phyloP scores from a whole-genome alignment of 1,284 basidiomycete species.

The Malassezia cuniculi region DNA sequence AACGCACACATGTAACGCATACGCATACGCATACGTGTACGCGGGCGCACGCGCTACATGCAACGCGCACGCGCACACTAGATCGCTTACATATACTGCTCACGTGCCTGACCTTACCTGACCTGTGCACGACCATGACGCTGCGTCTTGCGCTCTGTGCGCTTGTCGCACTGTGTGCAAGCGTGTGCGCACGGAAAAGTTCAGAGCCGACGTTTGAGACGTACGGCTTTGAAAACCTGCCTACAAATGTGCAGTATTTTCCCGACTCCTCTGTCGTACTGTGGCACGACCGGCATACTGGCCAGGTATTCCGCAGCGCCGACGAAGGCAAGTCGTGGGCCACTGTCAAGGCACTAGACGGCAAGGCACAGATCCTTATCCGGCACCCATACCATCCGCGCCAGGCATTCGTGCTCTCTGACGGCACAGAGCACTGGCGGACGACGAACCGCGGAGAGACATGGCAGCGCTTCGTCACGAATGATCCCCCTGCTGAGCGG shows the following conservation, averaged over 20 bases:
- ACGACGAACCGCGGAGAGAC: slow-evolving; percentile 32
- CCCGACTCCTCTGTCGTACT: slow-evolving; percentile 72
- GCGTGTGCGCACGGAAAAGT: too few relatives aligned
- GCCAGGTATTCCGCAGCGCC: slow-evolving; percentile 64
- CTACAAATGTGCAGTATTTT: slow-evolving; percentile 80
- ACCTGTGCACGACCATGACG: slow-evolving; percentile 1
- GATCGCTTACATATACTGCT: slow-evolving; percentile 1
- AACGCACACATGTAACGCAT: too few relatives aligned
- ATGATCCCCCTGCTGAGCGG: slow-evolving; percentile 25
- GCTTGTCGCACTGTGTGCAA: too few relatives aligned
- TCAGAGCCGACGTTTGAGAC: slow-evolving; percentile 45
- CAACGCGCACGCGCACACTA: too few relatives aligned
- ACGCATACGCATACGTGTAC: too few relatives aligned
- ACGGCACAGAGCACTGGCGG: slow-evolving; percentile 32
- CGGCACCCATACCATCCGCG: slow-evolving; percentile 68
- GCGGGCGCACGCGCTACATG: too few relatives aligned
- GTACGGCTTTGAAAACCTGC: slow-evolving; percentile 53
- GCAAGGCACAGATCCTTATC: slow-evolving; percentile 62
- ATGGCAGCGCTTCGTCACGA: slow-evolving; percentile 38
- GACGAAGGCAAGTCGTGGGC: slow-evolving; percentile 81
- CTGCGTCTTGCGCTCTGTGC: too few relatives aligned
- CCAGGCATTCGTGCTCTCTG: slow-evolving; percentile 35
- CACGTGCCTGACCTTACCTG: neutral
- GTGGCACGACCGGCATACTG: slow-evolving; percentile 63
- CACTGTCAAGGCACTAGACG: slow-evolving; percentile 52